Percentiles rank a stretch among this genome's conserved stretches.
Conservation (phyloP, 2,329 filamentous ascomycete species). For the Epichloe brachyelytri region DNA sequence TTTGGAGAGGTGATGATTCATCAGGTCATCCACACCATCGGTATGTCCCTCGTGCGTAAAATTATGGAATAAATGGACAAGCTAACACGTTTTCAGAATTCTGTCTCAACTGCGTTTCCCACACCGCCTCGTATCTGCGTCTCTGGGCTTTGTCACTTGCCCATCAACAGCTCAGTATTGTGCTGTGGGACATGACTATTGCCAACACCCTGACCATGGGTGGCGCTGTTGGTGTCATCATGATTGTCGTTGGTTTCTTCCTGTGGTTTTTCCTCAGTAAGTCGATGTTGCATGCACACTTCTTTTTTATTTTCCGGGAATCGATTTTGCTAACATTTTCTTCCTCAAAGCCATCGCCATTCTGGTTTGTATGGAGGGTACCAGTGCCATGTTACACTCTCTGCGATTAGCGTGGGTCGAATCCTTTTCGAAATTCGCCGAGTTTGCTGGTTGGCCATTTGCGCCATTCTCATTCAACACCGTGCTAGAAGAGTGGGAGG, state of each 20-base stretch:
- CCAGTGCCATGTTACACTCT: constrained; percentile 88
- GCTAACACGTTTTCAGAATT: constrained; percentile 54
- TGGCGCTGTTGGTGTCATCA: constrained; percentile 59
- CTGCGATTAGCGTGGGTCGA: constrained; percentile 92
- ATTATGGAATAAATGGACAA: not conserved
- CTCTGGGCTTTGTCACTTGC: constrained; percentile 95
- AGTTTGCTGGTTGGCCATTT: constrained; percentile 80
- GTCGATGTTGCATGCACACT: constrained; percentile 7
- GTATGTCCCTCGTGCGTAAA: constrained; percentile 36
- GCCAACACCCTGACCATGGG: constrained; percentile 56
- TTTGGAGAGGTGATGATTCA: constrained; percentile 98
- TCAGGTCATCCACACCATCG: constrained; percentile 96
- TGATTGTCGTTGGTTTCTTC: constrained; percentile 71
- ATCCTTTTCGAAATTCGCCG: constrained; percentile 94
- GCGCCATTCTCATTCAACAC: constrained; percentile 78
- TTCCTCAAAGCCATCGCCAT: constrained; percentile 35
- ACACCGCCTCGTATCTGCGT: constrained; percentile 96
- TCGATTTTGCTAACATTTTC: constrained; percentile 12
- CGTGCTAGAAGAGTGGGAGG: constrained; percentile 70
- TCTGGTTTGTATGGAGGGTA: constrained; percentile 89
- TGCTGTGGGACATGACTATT: constrained; percentile 94
- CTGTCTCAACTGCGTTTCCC: constrained; percentile 96
- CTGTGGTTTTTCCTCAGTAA: constrained; percentile 77
- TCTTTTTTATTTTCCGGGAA: not conserved
- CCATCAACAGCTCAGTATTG: constrained; percentile 92